Percentiles rank a stretch among this genome's conserved stretches.
Evolutionary conservation across 2,329 filamentous ascomycete genomes (phyloP).

Genomic region (Laburnicola sp.): DNA sequence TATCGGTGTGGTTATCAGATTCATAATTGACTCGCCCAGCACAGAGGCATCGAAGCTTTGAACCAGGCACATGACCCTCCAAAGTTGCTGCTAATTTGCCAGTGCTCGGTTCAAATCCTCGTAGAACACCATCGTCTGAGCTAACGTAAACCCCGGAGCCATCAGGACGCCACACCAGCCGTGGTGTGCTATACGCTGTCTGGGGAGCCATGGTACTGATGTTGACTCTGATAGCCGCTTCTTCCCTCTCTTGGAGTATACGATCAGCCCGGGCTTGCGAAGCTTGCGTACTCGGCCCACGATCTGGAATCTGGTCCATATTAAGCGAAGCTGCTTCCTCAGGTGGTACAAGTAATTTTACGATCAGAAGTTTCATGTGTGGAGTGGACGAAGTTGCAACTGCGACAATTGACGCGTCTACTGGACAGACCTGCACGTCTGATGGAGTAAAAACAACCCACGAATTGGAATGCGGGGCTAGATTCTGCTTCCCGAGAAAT

Average conservation of each 20-base stretch:
- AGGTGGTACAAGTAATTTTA: conserved; percentile 59
- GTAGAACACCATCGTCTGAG: conserved; percentile 64
- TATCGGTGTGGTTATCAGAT: conserved; percentile 19
- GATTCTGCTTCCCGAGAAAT: conserved; percentile 60
- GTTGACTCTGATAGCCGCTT: conserved; percentile 63
- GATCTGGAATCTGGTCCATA: conserved; percentile 8
- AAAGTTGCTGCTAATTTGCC: conserved; percentile 60
- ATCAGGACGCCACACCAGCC: conserved; percentile 64
- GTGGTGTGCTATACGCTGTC: conserved; percentile 65
- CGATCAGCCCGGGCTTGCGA: conserved; percentile 57
- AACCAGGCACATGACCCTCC: conserved; percentile 59
- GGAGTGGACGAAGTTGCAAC: conserved; percentile 64
- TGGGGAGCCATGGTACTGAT: conserved; percentile 65
- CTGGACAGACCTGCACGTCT: conserved; percentile 59
- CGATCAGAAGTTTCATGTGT: conserved; percentile 65
- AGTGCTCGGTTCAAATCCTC: conserved; percentile 61
- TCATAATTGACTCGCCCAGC: conserved; percentile 50
- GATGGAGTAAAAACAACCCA: conserved; percentile 67
- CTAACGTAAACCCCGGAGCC: conserved; percentile 66
- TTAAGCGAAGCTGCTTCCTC: conserved; percentile 12
- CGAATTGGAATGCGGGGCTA: conserved; percentile 65
- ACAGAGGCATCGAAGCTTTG: conserved; percentile 63
- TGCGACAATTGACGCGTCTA: conserved; percentile 58
- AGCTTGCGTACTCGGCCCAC: conserved; percentile 49
- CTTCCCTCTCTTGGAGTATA: conserved; percentile 59